A percentile compares a stretch with the other conserved stretches of the same genome.
phyloP scores from a whole-genome alignment of 2,329 filamentous ascomycete genomes.

The Elsinoe arachidis region DNA sequence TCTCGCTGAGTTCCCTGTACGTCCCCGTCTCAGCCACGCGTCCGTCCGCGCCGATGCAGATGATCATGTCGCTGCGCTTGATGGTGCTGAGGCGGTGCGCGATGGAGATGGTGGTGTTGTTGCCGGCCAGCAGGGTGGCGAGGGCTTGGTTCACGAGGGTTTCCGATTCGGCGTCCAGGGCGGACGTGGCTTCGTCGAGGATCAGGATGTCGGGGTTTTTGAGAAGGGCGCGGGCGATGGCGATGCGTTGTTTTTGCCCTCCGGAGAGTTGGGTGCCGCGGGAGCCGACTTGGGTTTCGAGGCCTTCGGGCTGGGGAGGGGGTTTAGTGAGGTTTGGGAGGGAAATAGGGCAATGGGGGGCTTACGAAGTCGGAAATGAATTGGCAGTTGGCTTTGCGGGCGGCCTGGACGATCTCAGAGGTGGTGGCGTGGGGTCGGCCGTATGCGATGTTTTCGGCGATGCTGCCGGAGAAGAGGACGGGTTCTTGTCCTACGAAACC shows the following conservation, averaged over 20 bases:
- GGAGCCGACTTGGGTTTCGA: slow-evolving; percentile 88
- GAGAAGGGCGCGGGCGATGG: slow-evolving; percentile 86
- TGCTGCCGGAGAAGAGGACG: slow-evolving; percentile 77
- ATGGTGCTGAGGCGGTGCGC: slow-evolving; percentile 94
- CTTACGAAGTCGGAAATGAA: slow-evolving; percentile 87
- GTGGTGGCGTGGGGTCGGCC: slow-evolving; percentile 71
- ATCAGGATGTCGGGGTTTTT: slow-evolving; percentile 97
- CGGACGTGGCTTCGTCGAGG: slow-evolving; percentile 88
- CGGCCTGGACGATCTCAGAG: slow-evolving; percentile 75
- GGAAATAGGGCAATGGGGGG: slow-evolving; percentile 17
- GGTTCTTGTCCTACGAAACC: slow-evolving; percentile 95
- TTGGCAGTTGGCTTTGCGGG: slow-evolving; percentile 85
- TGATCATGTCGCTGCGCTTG: slow-evolving; percentile 88
- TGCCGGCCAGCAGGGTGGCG: slow-evolving; percentile 67
- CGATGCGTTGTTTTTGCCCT: slow-evolving; percentile 95
- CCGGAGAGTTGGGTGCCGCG: slow-evolving; percentile 89
- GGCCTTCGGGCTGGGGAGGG: slow-evolving; percentile 61
- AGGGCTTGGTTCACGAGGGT: slow-evolving; percentile 92
- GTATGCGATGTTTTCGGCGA: slow-evolving; percentile 86
- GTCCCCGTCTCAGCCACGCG: slow-evolving; percentile 84
- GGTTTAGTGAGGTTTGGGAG: slow-evolving; percentile 5
- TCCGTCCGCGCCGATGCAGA: slow-evolving; percentile 79
- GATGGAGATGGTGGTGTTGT: slow-evolving; percentile 95
- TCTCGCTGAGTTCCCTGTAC: slow-evolving; percentile 65
- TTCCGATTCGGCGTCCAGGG: slow-evolving; percentile 91